These are phyloP conservation scores for Lactarius sanguifluus DNA, from an alignment of 768 basidiomycete species.

Conservation along the genomic window DNA sequence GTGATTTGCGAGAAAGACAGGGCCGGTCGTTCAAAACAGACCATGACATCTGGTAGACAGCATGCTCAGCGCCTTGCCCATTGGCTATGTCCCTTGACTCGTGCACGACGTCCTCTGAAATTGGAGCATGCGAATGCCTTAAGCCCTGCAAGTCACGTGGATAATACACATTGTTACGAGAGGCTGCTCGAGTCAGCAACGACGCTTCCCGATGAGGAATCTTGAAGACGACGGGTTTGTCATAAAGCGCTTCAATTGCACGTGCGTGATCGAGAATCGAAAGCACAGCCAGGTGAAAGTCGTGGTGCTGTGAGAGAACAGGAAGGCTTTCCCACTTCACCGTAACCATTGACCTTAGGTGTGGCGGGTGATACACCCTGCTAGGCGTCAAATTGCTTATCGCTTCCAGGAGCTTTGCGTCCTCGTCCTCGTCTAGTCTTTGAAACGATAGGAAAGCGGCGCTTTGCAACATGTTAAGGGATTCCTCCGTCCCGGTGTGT, in stretches of 20 bases:
- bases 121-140: background rate
- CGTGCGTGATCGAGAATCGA: constrained; percentile 7
- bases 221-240: background rate
- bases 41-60: constrained; percentile 5
- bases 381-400: constrained; percentile 7
- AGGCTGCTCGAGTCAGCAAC: constrained; percentile 3
- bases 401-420: constrained; percentile 1
- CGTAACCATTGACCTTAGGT: background rate
- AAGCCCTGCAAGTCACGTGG: background rate
- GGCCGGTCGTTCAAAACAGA: background rate
- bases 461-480: constrained; percentile 41
- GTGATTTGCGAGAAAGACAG: background rate
- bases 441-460: constrained; percentile 44
- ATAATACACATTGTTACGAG: constrained; percentile 11
- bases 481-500: constrained; percentile 47
- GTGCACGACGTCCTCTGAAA: background rate
- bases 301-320: constrained; percentile 15
- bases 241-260: constrained; percentile 10
- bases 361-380: constrained; percentile 6
- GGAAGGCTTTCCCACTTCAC: constrained; percentile 11
- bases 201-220: background rate
- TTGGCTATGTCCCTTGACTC: background rate
- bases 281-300: background rate
- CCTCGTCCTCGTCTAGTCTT: constrained; percentile 28
- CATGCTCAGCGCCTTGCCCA: background rate